Evolutionary conservation across 257 asterid genomes (phyloP).

Genomic region (Ajuga chamaepitys): DNA sequence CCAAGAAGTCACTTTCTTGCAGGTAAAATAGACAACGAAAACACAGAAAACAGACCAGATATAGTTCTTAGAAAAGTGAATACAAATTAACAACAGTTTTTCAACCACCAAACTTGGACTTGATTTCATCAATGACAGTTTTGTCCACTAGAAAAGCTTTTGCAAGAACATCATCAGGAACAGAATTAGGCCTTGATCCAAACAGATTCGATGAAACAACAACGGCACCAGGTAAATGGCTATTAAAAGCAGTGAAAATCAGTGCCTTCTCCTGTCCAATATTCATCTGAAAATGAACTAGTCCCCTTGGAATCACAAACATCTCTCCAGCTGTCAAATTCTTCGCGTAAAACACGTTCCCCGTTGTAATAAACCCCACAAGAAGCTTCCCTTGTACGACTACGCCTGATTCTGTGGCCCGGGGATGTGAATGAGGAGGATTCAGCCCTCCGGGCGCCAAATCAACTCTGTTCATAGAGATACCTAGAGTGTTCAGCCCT

Average conservation of each 20-base stretch:
- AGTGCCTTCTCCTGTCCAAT: constrained; percentile 40
- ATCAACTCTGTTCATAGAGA: constrained; percentile 53
- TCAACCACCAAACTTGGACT: constrained; percentile 34
- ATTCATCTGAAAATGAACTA: constrained; percentile 55
- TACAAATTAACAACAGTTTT: too few relatives aligned
- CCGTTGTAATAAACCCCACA: constrained; percentile 42
- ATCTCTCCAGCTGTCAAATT: constrained; percentile 34
- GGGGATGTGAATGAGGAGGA: constrained; percentile 59
- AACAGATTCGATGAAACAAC: constrained; percentile 28
- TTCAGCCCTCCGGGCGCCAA: constrained; percentile 37
- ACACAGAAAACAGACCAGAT: too few relatives aligned
- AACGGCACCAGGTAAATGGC: constrained; percentile 48
- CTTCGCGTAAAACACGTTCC: constrained; percentile 28
- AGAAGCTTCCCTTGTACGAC: constrained; percentile 38
- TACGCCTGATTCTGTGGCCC: constrained; percentile 46
- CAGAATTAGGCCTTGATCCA: constrained; percentile 38
- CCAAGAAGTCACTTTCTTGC: too few relatives aligned
- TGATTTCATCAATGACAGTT: constrained; percentile 33
- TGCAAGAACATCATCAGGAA: constrained; percentile 41
- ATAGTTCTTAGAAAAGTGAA: too few relatives aligned
- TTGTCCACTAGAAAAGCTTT: constrained; percentile 43
- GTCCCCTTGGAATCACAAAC: constrained; percentile 54
- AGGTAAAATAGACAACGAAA: too few relatives aligned
- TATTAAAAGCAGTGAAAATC: constrained; percentile 46
- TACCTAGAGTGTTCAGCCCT: constrained; percentile 50